phyloP scores from a whole-genome alignment of 2,329 filamentous ascomycete species.

The Exophiala bonariae region DNA sequence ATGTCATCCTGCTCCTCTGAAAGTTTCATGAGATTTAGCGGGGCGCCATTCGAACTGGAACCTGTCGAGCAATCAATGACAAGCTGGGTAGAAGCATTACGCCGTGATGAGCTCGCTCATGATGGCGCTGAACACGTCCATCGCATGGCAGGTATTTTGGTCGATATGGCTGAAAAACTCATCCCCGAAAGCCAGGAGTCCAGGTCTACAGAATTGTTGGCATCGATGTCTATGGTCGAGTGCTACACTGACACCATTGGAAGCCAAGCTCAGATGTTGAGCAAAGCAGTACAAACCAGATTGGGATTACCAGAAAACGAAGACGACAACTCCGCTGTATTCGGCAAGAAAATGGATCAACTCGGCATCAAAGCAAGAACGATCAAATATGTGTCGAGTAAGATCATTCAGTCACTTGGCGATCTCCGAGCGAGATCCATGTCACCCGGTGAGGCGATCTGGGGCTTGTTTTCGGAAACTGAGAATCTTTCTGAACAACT shows the following conservation, averaged over 20 bases:
- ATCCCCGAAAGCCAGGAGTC: conserved; percentile 67
- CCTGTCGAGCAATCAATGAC: conserved; percentile 89
- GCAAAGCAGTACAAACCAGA: conserved; percentile 64
- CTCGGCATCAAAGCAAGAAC: conserved; percentile 76
- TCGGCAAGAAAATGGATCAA: conserved; percentile 69
- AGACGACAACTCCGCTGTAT: conserved; percentile 68
- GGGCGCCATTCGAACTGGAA: conserved; percentile 81
- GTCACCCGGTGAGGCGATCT: conserved; percentile 67
- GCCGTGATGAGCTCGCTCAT: conserved; percentile 82
- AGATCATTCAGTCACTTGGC: conserved; percentile 73
- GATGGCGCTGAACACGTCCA: conserved; percentile 77
- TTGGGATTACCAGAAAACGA: conserved; percentile 61
- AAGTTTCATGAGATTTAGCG: conserved; percentile 76
- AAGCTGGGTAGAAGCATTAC: conserved; percentile 79
- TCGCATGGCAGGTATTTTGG: conserved; percentile 79
- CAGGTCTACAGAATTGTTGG: conserved; percentile 77
- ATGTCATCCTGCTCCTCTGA: conserved; percentile 76
- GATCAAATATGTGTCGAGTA: conserved; percentile 78
- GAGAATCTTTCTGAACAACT: conserved; percentile 66
- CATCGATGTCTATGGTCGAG: conserved; percentile 74
- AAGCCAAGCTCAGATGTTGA: conserved; percentile 62
- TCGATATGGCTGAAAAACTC: conserved; percentile 81
- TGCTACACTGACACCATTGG: conserved; percentile 79
- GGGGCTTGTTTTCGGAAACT: conserved; percentile 68
- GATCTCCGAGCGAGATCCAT: conserved; percentile 76